Base-by-base conservation (phyloP, 768 basidiomycete species). In the Lactarius sp. region DNA sequence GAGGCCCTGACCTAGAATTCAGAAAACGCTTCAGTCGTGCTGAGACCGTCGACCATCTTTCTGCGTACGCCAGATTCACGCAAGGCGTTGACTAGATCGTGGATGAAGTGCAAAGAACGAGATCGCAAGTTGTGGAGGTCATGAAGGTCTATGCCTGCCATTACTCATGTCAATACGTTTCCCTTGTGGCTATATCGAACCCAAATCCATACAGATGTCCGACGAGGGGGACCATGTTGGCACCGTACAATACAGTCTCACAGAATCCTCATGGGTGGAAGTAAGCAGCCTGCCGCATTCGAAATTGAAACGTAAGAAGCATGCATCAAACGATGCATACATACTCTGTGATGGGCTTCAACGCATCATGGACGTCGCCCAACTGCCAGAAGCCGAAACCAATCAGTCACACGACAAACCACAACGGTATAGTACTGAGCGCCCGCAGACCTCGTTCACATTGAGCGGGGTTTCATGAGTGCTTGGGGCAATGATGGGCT, bases 41-140 rank as follows among this genome's bases (percentile, higher is more conserved):
- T 42, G n/a, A n/a, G 7, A 52, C 44, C 14, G 7, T 57, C 22
- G 27, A 56, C 47, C 3, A 33, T 44, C 20, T 49, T 61, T 66
- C 60, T 60, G 73, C 81, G 69, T 69, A 90, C 87, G 69, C 86
- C 87, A 60, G 80, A 78, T 2, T 81, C 78, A 46, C 82, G 81
- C 49, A 90, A 79, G 4, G 81, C 79, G 66, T 83, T 80, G 49
- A 87, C 70, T 36, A 88, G 76, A 66, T 83, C 79, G 69, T 89
- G 88, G 47, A 89, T 79, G 72, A 87, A 85, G 33, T 81, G 66
- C 14, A 90, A 76, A 47, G 83, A 81, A 51, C 84, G 81, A 52
- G 85, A 80, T 52, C 84, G 82, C 46, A 88, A 72, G 68, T 86
- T 83, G 59, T 88, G 77, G 62, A 89, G 77, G 74, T 90, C 88